Percentiles rank a stretch among this genome's conserved stretches.
These are phyloP conservation scores for Paramecium caudatum DNA, from an alignment of 73 alveolate genomes.

Conservation along the genomic window DNA sequence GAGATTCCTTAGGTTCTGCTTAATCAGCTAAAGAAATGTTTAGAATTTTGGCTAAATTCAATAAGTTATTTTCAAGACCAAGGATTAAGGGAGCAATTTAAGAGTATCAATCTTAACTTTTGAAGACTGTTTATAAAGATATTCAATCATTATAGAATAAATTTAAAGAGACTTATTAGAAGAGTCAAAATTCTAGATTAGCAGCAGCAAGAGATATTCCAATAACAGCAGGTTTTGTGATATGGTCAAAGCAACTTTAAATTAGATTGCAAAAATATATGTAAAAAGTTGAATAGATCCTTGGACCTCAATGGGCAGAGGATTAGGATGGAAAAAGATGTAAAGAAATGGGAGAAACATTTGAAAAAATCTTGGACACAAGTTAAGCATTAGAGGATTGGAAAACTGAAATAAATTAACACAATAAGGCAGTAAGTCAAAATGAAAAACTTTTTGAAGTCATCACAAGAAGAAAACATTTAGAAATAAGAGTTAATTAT, in stretches of 20 bases:
- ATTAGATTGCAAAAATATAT: conserved; percentile 70
- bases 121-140: conserved; percentile 85
- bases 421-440: conserved; percentile 52
- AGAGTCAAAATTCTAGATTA: conserved; percentile 80
- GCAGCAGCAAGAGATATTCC: conserved; percentile 74
- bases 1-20: conserved; percentile 94
- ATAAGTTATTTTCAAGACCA: conserved; percentile 91
- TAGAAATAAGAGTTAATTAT: conserved; percentile 91
- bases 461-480: conserved; percentile 81
- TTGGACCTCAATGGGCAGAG: conserved; percentile 77
- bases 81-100: conserved; percentile 93
- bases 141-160: conserved; percentile 83
- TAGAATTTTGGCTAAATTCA: conserved; percentile 92
- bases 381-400: conserved; percentile 61
- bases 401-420: conserved; percentile 48
- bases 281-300: conserved; percentile 67
- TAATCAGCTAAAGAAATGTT: conserved; percentile 92
- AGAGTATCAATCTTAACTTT: conserved; percentile 93
- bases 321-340: conserved; percentile 70
- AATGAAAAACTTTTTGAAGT: conserved; percentile 80
- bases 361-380: conserved; percentile 63
- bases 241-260: conserved; percentile 71
- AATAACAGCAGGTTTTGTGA: conserved; percentile 69
- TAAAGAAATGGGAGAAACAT: conserved; percentile 73
- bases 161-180: conserved; percentile 81